These are phyloP conservation scores for Rhynchospora breviuscula DNA, from an alignment of 176 grass and related monocot species.

Conservation along the genomic window DNA sequence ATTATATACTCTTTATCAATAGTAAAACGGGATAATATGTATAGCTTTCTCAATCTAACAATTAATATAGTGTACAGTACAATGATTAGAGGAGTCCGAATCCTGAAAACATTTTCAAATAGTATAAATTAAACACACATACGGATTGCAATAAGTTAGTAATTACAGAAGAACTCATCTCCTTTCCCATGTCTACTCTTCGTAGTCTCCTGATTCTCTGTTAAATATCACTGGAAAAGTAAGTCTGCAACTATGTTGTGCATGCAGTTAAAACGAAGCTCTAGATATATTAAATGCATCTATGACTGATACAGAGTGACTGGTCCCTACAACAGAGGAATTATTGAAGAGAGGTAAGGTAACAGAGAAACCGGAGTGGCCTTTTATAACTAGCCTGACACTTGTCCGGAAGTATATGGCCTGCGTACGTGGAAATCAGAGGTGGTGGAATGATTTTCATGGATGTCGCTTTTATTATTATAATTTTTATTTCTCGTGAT, in stretches of 20 bases:
- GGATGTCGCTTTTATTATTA: neutral
- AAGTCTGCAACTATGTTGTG: too few species aligned
- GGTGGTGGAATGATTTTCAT: conserved; percentile 14
- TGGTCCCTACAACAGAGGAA: neutral
- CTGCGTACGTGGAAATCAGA: conserved; percentile 8
- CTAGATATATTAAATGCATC: too few species aligned
- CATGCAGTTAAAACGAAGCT: too few species aligned
- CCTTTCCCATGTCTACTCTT: neutral
- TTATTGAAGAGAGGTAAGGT: neutral
- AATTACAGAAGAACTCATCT: neutral
- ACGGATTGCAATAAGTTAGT: neutral
- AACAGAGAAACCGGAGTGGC: neutral
- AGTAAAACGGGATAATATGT: too few species aligned
- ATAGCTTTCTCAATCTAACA: too few species aligned
- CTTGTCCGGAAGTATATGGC: neutral
- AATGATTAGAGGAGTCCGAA: too few species aligned
- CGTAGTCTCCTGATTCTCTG: neutral
- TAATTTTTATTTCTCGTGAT: neutral
- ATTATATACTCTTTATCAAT: too few species aligned
- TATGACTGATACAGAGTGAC: too few species aligned
- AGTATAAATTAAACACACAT: neutral
- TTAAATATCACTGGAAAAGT: neutral
- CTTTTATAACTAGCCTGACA: neutral
- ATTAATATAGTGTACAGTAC: too few species aligned
- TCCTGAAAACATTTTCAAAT: neutral